A percentile compares a stretch with the other conserved stretches of the same genome.
These are phyloP conservation scores for Umbellularia californica DNA, from an alignment of 164 flowering plant species.

Conservation along the genomic window DNA sequence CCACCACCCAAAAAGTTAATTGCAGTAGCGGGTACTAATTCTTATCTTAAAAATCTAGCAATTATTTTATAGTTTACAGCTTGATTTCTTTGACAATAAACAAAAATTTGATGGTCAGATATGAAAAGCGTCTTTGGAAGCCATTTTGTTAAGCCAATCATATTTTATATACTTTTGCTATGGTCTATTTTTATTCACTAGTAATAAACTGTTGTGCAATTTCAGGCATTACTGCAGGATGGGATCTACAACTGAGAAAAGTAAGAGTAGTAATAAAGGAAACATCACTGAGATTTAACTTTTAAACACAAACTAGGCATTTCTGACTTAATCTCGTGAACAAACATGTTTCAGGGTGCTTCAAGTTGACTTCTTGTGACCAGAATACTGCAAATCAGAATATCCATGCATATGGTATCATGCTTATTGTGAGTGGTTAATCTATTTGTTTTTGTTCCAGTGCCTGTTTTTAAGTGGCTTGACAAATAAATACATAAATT, in stretches of 20 bases:
- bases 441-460: background rate
- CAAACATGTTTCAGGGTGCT: slow-evolving; percentile 54
- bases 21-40: slow-evolving; percentile 79
- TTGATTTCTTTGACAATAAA: slow-evolving; percentile 1
- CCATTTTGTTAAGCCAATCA: too few species aligned
- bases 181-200: background rate
- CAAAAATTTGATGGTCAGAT: background rate
- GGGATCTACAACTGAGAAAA: slow-evolving; percentile 67
- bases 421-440: slow-evolving; percentile 67
- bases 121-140: too few species aligned
- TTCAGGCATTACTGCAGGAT: slow-evolving; percentile 87
- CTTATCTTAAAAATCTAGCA: slow-evolving; percentile 25
- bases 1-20: slow-evolving; percentile 47
- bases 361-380: slow-evolving; percentile 61
- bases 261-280: slow-evolving; percentile 35
- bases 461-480: background rate
- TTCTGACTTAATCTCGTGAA: background rate
- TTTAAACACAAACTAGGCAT: background rate
- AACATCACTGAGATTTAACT: background rate
- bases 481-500: too few species aligned
- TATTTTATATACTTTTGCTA: background rate
- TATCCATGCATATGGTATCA: slow-evolving; percentile 73
- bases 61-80: slow-evolving; percentile 3
- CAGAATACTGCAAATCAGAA: slow-evolving; percentile 64
- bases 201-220: slow-evolving; percentile 7